Percentiles rank a stretch among this genome's conserved stretches.
These are phyloP conservation scores for Puccinellia tenuiflora DNA, from an alignment of 176 grass and related monocot species.

Conservation along the genomic window DNA sequence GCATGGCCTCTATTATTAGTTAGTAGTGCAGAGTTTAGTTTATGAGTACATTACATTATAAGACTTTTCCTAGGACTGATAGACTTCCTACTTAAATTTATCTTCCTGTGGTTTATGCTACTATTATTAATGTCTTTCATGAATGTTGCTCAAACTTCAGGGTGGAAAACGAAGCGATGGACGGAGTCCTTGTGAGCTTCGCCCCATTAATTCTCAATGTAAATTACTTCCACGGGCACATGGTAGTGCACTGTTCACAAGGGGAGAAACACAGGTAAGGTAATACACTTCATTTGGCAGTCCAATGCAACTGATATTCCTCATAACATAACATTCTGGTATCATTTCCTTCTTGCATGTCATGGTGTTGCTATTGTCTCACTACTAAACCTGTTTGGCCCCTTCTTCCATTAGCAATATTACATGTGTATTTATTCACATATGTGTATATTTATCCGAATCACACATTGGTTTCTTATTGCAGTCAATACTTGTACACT, in stretches of 20 bases:
- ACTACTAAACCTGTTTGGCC: not conserved
- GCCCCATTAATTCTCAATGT: constrained; percentile 88
- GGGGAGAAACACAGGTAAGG: constrained; percentile 97
- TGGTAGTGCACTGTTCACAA: constrained; percentile 92
- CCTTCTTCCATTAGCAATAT: not conserved
- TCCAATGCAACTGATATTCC: not conserved
- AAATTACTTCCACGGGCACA: constrained; percentile 85
- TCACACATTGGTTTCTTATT: not conserved
- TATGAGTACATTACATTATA: constrained; percentile 7
- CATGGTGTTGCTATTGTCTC: constrained; percentile 2
- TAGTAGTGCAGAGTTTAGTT: not conserved
- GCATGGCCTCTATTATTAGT: constrained; percentile 3
- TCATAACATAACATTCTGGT: not conserved
- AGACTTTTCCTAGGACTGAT: not conserved
- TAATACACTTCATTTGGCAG: constrained; percentile 41
- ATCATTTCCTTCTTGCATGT: constrained; percentile 1
- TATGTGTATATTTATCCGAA: constrained; percentile 1
- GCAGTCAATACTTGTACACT: not conserved
- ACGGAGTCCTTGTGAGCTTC: constrained; percentile 63
- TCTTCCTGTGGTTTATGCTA: constrained; percentile 7
- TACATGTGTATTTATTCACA: not conserved
- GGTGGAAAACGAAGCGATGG: constrained; percentile 94
- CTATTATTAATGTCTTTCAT: not conserved
- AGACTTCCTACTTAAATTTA: not conserved
- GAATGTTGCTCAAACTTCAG: constrained; percentile 43